phyloP scores from a whole-genome alignment of 805 yeast genomes.

The Wickerhamiella australiensis region DNA sequence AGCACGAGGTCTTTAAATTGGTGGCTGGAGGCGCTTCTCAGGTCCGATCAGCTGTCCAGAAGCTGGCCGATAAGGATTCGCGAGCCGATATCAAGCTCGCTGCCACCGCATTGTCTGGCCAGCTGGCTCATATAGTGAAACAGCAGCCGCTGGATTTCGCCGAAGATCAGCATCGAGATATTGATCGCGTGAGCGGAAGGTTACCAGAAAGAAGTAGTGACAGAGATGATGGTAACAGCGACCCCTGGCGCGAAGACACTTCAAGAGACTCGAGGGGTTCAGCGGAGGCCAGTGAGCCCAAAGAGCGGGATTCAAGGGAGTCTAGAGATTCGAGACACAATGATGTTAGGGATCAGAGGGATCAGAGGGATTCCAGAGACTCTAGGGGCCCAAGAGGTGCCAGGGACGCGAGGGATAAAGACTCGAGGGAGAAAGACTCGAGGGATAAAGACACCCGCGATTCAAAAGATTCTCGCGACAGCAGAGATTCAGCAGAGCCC shows the following conservation, averaged over 20 bases:
- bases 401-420: too few species aligned
- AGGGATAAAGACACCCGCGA: too few species aligned
- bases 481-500: too few species aligned
- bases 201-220: background rate
- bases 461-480: too few species aligned
- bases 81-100: slow-evolving; percentile 76
- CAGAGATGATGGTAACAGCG: background rate
- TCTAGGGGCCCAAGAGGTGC: too few species aligned
- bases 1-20: background rate
- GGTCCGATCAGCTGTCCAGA: slow-evolving; percentile 33
- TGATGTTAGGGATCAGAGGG: too few species aligned
- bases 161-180: background rate
- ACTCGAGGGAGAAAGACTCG: too few species aligned
- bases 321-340: too few species aligned
- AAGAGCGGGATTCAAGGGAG: background rate
- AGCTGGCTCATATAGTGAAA: slow-evolving; percentile 1
- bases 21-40: slow-evolving; percentile 50
- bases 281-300: background rate
- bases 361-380: too few species aligned
- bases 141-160: background rate
- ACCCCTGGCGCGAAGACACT: too few species aligned
- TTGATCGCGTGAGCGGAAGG: background rate
- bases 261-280: too few species aligned
- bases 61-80: slow-evolving; percentile 40
- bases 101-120: slow-evolving; percentile 33